Base-by-base conservation (phyloP, 768 basidiomycete genomes). In the Suillus placidus region DNA sequence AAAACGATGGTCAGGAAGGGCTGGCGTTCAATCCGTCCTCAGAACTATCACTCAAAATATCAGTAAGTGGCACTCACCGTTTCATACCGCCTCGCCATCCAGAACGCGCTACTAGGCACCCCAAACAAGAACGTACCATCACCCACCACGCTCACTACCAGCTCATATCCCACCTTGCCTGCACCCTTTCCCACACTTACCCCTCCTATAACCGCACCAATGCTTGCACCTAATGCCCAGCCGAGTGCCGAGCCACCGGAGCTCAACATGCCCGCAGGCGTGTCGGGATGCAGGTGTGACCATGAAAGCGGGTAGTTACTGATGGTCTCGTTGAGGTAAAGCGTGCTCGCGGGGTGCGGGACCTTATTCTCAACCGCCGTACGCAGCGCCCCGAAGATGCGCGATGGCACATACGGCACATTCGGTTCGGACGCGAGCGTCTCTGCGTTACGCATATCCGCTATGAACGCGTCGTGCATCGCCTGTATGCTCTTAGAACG, bases 41-140 rank as follows among this genome's bases (percentile, higher is more conserved):
- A 38, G 40, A 23, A 3, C 4, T 35, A 60, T 40, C 10, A 47
- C 42, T 32, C 38, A 6, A 20, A 32, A 30, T 6, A 16, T 20
- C n/a, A 13, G 45, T 9, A n/a, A 23, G 38, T 16, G 40, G 18
- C 2, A 73, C 83, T 65, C 64, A 90, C 90, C 30, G 90, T 87
- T 38, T 87, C 75, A 72, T 92, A 92, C 55, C 82, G 81, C 69
- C 84, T 81, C 1, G 91, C 89, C 75, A 91, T 90, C 91, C 91
- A 92, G 74, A 84, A 92, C 1, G 84, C 85, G 0, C 88, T 83
- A 38, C 84, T 81, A 0, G 90, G 91, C 0, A 88, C 85, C 0
- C 87, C 82, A 69, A 91, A 92, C 71, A 91, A 70, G 69, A 81
- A 92, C 7, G 84, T 85, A 0, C 91, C 91, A 70, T 92, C 91